Evolutionary conservation across 2,329 filamentous ascomycete species (phyloP).

Genomic region (Westerdykella aurantiaca): DNA sequence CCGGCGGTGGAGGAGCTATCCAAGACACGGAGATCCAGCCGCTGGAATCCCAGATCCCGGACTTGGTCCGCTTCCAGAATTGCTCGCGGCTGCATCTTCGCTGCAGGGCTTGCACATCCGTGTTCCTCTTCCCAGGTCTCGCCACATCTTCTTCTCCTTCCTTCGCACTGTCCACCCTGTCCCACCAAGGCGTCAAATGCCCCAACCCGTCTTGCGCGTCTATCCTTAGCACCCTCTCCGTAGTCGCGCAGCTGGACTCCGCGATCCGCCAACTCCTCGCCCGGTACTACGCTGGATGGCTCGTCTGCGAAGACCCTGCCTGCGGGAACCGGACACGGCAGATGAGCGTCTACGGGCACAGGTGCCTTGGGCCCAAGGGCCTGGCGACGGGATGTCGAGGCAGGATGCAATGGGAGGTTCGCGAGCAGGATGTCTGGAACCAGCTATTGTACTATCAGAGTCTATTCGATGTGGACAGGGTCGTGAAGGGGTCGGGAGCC

Average conservation of each 20-base stretch:
- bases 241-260: slow-evolving; percentile 82
- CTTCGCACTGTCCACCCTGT: slow-evolving; percentile 49
- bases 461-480: slow-evolving; percentile 86
- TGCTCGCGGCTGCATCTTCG: slow-evolving; percentile 70
- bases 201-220: slow-evolving; percentile 57
- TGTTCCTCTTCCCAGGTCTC: slow-evolving; percentile 72
- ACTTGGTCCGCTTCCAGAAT: slow-evolving; percentile 80
- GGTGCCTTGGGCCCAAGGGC: slow-evolving; percentile 82
- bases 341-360: slow-evolving; percentile 85
- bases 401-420: slow-evolving; percentile 80
- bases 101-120: slow-evolving; percentile 73
- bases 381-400: slow-evolving; percentile 79
- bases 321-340: slow-evolving; percentile 85
- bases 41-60: slow-evolving; percentile 88
- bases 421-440: slow-evolving; percentile 89
- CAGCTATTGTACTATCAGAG: slow-evolving; percentile 82
- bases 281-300: slow-evolving; percentile 87
- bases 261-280: slow-evolving; percentile 73
- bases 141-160: slow-evolving; percentile 20
- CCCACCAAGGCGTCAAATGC: slow-evolving; percentile 71
- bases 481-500: slow-evolving; percentile 44
- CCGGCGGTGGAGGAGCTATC: slow-evolving; percentile 41
- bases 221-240: slow-evolving; percentile 61
- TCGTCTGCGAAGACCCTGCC: slow-evolving; percentile 81
- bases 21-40: slow-evolving; percentile 61